phyloP scores from a whole-genome alignment of 192 early-diverging fungal species.

The Rhizophlyctis rosea region DNA sequence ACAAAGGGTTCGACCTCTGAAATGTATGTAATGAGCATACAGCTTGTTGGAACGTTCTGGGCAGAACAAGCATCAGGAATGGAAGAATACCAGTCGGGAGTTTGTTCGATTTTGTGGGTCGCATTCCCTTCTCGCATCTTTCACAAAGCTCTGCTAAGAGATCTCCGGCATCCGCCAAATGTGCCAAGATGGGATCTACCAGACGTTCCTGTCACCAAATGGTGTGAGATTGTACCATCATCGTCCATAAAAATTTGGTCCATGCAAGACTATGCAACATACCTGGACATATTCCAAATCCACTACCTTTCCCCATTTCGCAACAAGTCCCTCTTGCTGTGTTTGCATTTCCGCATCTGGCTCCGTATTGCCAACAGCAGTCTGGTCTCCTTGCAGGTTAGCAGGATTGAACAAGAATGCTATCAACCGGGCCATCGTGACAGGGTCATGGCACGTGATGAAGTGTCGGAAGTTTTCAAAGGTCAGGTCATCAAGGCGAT shows the following conservation, averaged over 20 bases:
- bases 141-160: slow-evolving; percentile 31
- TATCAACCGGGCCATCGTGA: slow-evolving; percentile 39
- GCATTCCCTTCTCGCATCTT: slow-evolving; percentile 35
- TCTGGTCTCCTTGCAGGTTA: slow-evolving; percentile 25
- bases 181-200: slow-evolving; percentile 32
- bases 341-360: no score
- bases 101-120: slow-evolving; percentile 32
- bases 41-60: background rate
- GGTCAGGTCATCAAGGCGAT: slow-evolving; percentile 34
- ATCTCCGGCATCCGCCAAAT: slow-evolving; percentile 19
- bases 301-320: slow-evolving; percentile 32
- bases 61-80: no score
- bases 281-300: slow-evolving; percentile 14
- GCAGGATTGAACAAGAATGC: slow-evolving; percentile 44
- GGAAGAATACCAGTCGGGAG: slow-evolving; percentile 30
- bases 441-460: slow-evolving; percentile 30
- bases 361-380: slow-evolving; percentile 7
- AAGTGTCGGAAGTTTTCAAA: slow-evolving; percentile 35
- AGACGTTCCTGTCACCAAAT: slow-evolving; percentile 20
- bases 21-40: background rate
- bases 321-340: no score
- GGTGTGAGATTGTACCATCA: background rate
- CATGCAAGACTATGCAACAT: no score
- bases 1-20: slow-evolving; percentile 40
- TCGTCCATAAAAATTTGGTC: background rate